Evolutionary conservation across 2,329 filamentous ascomycete genomes (phyloP).

Genomic region (Exophiala oligosperma): DNA sequence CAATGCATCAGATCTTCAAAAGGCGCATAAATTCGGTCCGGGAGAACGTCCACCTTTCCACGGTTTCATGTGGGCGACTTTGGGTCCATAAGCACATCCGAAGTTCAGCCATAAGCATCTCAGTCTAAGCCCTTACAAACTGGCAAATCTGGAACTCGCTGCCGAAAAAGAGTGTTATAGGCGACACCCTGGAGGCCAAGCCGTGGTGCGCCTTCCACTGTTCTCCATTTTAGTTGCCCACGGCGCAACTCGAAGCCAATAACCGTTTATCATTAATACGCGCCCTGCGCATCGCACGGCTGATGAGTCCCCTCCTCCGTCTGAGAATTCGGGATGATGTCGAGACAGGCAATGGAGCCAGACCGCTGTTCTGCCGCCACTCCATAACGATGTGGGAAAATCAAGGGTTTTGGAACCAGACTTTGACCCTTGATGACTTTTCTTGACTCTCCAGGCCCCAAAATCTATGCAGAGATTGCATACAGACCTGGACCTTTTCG

Average conservation of each 20-base stretch:
- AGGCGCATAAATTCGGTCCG: neutral
- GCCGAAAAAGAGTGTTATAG: neutral
- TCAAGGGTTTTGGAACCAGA: neutral
- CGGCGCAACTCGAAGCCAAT: neutral
- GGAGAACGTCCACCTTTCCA: neutral
- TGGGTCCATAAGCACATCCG: neutral
- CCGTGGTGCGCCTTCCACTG: neutral
- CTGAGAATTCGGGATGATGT: neutral
- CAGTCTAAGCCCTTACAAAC: neutral
- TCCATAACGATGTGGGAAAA: neutral
- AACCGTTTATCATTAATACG: neutral
- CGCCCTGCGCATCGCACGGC: neutral
- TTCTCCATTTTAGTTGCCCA: neutral
- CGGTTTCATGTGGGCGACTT: neutral
- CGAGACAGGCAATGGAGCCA: neutral
- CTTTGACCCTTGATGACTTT: neutral
- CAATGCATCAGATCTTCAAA: no score
- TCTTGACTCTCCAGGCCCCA: neutral
- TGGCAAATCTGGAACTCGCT: neutral
- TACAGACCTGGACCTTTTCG: neutral
- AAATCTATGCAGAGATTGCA: neutral
- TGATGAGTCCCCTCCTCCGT: neutral
- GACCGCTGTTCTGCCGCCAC: neutral
- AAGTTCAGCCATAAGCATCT: neutral
- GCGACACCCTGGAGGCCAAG: neutral